Base-by-base conservation (phyloP, 2,329 filamentous ascomycete genomes). In the Verticillium dahliae region DNA sequence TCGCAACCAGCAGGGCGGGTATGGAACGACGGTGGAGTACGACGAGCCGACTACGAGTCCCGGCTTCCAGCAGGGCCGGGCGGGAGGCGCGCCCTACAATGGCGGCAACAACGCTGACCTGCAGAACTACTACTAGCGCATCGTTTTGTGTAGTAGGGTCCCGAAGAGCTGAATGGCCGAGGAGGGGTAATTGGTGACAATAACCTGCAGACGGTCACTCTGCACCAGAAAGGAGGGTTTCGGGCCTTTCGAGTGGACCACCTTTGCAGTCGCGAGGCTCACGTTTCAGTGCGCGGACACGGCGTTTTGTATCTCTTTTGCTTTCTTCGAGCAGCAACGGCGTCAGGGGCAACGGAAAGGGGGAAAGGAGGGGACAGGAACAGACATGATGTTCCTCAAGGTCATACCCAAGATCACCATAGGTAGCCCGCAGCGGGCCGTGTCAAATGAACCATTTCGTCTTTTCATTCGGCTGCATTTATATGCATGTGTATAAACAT, bases 1-100 rank as follows among this genome's bases (percentile, higher is more conserved):
- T 54, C 76, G 76, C 57, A 79, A 81, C 55, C 76, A 76, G 62
- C 76, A 79, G 39, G 75, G 74, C 35, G 77, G 76, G 10, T 77
- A 75, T 56, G 73, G 73, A 10, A 70, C 74, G 63, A 71, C 73
- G 39, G 76, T 81, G n/a, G 78, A 78, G 52, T 83, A 82, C 64
- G 80, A 82, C 57, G 80, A 82, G 57, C 57, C 57, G 2, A 34
- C 57, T 14, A 34, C 22, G 3, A 34, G 34, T 18, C 33, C 14
- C 5, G 31, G 14, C 31, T 38, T 38, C 55, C 31, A 50, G 58
- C 57, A 57, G 66, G 60, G 14, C 13, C 10, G 38, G 38, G 14
- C 13, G n/a, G 55, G 55, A 15, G 35, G 63, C 56, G 55, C 61
- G 39, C 57, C 67, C 61, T 41, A 63, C 11, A 61, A 61, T 55